Base-by-base conservation (phyloP, 129 eudicot species). In the Glebionis coronaria region DNA sequence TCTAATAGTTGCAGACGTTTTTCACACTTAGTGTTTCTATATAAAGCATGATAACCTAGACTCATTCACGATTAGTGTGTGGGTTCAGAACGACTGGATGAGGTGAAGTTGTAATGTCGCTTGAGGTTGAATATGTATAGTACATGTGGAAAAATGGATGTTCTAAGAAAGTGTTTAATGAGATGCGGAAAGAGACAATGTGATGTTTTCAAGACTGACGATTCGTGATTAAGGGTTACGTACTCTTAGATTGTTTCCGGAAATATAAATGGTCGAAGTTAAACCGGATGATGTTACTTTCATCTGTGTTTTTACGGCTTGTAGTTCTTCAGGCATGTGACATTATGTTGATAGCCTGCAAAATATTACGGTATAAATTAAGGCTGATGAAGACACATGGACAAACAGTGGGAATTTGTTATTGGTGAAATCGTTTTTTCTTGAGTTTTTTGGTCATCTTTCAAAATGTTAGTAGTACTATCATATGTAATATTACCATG, bases 301-400 rank as follows among this genome's bases (percentile, higher is more conserved):
- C 63, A 61, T 84, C 13, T 78, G 82, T 25, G 57, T 88, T 56
- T 78, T 88, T 51, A 76, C 85, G 11, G 84, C 95, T 71, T 84
- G 91, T 78, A 80, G 83, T 31, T 58, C 84, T 79, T 77, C 88
- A 18, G 82, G 87, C 44, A 80, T 84, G 95, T n/a, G n/a, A n/a
- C n/a, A n/a, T n/a, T n/a, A n/a, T n/a, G n/a, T n/a, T n/a, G n/a
- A n/a, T n/a, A n/a, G n/a, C n/a, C n/a, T n/a, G n/a, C n/a, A n/a
- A n/a, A n/a, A n/a, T n/a, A n/a, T n/a, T n/a, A n/a, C n/a, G n/a
- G n/a, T n/a, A n/a, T n/a, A n/a, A n/a, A n/a, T n/a, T n/a, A n/a
- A n/a, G n/a, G n/a, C n/a, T n/a, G n/a, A n/a, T n/a, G n/a, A n/a
- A n/a, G n/a, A n/a, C n/a, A n/a, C n/a, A n/a, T n/a, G n/a, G n/a